Percentiles rank a stretch among this genome's conserved stretches.
Evolutionary conservation across 371 early-diverging fungal species (phyloP).

Genomic region (Mortierella polycephala): DNA sequence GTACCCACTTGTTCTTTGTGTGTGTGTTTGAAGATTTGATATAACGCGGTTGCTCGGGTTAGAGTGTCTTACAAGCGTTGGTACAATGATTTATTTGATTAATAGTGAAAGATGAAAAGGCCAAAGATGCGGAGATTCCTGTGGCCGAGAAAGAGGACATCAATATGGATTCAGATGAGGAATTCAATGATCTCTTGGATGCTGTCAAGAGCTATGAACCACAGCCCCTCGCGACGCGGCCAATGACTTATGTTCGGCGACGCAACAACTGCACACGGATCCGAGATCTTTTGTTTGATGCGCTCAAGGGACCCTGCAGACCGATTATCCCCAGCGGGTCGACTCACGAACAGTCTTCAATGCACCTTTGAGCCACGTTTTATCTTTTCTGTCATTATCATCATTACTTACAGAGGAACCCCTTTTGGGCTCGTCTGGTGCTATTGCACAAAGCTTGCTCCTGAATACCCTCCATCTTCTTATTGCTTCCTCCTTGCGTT

Average conservation of each 20-base stretch:
- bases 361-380: constrained; percentile 15
- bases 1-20: constrained; percentile 48
- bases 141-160: constrained; percentile 56
- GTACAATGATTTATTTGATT: neutral
- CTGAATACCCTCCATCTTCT: too few species aligned
- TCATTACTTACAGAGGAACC: neutral
- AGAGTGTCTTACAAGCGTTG: neutral
- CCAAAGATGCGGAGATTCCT: constrained; percentile 32
- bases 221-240: constrained; percentile 67
- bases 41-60: neutral
- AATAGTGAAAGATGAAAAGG: constrained; percentile 47
- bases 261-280: constrained; percentile 71
- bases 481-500: neutral
- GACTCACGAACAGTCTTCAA: constrained; percentile 34
- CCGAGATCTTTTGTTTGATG: constrained; percentile 74
- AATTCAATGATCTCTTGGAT: constrained; percentile 67
- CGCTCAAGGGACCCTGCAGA: constrained; percentile 60
- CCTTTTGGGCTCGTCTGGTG: neutral
- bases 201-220: constrained; percentile 65
- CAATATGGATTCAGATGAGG: constrained; percentile 72
- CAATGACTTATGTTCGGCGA: constrained; percentile 64
- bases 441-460: neutral
- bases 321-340: constrained; percentile 42
- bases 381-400: neutral
- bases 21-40: neutral